Evolutionary conservation across 2,329 filamentous ascomycete genomes (phyloP), one percentile per base, ranked within the genome.

Genomic region (Macrophomina pseudophaseolina): DNA sequence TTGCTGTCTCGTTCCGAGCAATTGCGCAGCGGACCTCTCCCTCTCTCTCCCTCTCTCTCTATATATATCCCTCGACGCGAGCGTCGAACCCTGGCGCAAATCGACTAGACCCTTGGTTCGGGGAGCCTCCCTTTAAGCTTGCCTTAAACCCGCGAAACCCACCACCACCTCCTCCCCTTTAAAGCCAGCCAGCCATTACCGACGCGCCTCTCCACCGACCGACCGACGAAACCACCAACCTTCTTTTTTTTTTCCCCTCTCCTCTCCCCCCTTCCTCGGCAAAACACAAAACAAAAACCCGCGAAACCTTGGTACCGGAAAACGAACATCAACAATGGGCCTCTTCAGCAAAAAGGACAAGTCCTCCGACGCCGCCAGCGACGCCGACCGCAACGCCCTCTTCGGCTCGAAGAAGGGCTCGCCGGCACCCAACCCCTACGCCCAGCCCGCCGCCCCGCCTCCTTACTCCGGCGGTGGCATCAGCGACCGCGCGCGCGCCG

Each of bases 361-460:
- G 74, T 83, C 80, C 38, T 60, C 81, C 70, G 80, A 81, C 68
- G 82, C 80, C 69, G 81, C 81, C 68, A 83, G 79, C 72, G 85
- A 85, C 69, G 80, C 85, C 67, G 83, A 81, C 75, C 84, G 86
- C 75, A 80, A 79, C 66, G 85, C 86, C n/a, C 84, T 89, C 38
- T 89, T 89, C 71, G 85, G 80, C 70, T 80, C 83, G 69, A 87
- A 86, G 75, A 82, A 80, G 28, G 70, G 70, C 69, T 87, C 87
- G 75, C 82, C 80, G 65, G 79, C 84, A 33, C 80, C 82, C 58
- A 79, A 89, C 73, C 87, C 86, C 30, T 88, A 88, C 71, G 85
- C 86, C 51, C 82, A 84, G 58, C 80, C 79, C 84, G 73, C 23
- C 70, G 78, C 71, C 69, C 81, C 76, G 7, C 80, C 78, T 1